Percentiles rank a stretch among this genome's conserved stretches.
phyloP scores from a whole-genome alignment of 805 yeast species.

The Metschnikowia reukaufii region DNA sequence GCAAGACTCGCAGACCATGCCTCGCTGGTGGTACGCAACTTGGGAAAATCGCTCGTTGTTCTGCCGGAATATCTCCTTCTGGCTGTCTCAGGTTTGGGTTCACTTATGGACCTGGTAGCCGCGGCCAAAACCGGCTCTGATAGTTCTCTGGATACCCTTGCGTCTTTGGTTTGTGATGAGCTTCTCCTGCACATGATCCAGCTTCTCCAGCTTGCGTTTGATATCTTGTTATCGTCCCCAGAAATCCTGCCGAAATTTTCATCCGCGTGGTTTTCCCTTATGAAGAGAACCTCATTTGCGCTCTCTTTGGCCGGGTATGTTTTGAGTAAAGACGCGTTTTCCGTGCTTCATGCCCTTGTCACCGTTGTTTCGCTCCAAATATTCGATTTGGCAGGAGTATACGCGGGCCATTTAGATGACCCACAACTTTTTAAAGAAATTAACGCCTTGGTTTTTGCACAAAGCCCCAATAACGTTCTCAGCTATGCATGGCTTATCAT shows the following conservation, averaged over 20 bases:
- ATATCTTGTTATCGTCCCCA: constrained; percentile 39
- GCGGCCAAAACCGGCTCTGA: too few species aligned
- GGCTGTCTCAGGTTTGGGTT: constrained; percentile 7
- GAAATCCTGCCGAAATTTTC: constrained; percentile 30
- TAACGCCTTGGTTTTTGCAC: constrained; percentile 36
- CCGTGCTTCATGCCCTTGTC: constrained; percentile 44
- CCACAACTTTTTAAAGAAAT: constrained; percentile 37
- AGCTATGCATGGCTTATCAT: constrained; percentile 68
- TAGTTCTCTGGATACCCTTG: constrained; percentile 1
- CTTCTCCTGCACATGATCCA: constrained; percentile 33
- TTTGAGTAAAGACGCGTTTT: constrained; percentile 26
- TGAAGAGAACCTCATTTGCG: constrained; percentile 36
- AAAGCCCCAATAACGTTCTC: constrained; percentile 45
- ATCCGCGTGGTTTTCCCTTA: constrained; percentile 55
- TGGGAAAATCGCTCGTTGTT: constrained; percentile 29
- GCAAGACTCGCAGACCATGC: constrained; percentile 18
- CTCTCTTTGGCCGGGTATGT: constrained; percentile 27
- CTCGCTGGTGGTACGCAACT: constrained; percentile 32
- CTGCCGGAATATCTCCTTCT: constrained; percentile 5
- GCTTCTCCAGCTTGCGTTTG: constrained; percentile 38
- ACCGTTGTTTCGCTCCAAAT: constrained; percentile 52
- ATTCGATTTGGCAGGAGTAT: constrained; percentile 53
- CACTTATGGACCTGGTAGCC: not conserved
- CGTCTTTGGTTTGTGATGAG: constrained; percentile 28
- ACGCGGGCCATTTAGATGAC: constrained; percentile 27